Base-by-base conservation (phyloP, 306 rosid species). In the Vicia faba region DNA sequence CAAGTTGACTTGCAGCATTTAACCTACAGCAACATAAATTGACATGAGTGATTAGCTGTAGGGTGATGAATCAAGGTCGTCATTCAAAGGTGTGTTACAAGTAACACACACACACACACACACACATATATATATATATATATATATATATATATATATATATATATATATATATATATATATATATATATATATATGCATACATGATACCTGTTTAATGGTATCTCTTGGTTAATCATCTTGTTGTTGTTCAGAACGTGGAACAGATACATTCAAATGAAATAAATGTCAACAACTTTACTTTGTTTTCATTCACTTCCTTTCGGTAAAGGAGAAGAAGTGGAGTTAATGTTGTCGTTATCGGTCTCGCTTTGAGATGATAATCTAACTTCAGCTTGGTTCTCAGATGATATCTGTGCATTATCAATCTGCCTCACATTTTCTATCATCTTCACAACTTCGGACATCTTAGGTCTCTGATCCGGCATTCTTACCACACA, bases 1-100 rank as follows among this genome's bases (percentile, higher is more conserved):
- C 97, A 91, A n/a, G 89, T 84, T 40, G 93, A 80, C 78, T 91
- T 91, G 84, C 93, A 82, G 83, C 96, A 91, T 83, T 91, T 91
- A 36, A 88, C 93, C 97, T 91, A 45, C 13, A 50, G 18, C 36
- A 76, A 60, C 36, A 64, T 61, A 72, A 51, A 54, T 23, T 78
- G 67, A 48, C 75, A 45, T 56, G 31, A 66, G 40, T 48, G 61
- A 61, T 48, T 19, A 35, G 54, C 46, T 40, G 39, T 36, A 59
- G 77, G 68, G 79, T 28, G 33, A 26, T 28, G 33, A 35, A 76
- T 66, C 53, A 49, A 40, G 33, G 69, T 18, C 23, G 68, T 19
- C 31, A 48, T 48, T 48, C 55, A 48, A 48, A 48, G 26, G 19
- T 48, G 19, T 26, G 18, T 76, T 33, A 23, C 20, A 41, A 13